These are phyloP conservation scores for Medicago truncatula DNA, from an alignment of 306 rosid species.

Conservation along the genomic window DNA sequence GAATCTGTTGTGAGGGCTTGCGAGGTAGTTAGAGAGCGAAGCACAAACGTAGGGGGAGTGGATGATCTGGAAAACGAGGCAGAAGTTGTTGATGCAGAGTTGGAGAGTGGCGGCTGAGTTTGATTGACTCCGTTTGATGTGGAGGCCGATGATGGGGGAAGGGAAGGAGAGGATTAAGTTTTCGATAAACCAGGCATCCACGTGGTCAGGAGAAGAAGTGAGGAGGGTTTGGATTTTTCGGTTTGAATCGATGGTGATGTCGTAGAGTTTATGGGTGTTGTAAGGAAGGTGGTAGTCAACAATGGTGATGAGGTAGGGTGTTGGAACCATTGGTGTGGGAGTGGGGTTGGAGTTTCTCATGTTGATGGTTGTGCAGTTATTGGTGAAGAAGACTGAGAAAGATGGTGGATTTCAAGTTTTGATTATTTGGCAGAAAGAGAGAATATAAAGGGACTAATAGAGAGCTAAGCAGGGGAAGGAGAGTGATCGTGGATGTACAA, in stretches of 20 bases:
- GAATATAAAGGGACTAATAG: no score
- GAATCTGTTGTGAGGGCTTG: not conserved
- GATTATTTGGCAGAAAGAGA: no score
- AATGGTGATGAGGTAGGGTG: not conserved
- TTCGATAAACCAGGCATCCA: not conserved
- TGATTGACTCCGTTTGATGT: not conserved
- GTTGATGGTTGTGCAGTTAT: not conserved
- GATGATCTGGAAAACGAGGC: not conserved
- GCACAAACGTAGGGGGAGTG: conserved; percentile 15
- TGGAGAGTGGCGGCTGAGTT: not conserved
- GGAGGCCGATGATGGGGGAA: not conserved
- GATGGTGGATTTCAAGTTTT: no score
- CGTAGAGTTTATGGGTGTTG: not conserved
- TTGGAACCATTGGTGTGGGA: not conserved
- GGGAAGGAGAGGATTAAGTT: not conserved
- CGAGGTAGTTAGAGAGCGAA: conserved; percentile 9
- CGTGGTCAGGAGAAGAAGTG: not conserved
- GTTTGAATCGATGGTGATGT: not conserved
- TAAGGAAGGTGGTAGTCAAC: not conserved
- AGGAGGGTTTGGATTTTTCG: not conserved
- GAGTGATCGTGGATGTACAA: no score
- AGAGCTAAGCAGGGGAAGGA: no score
- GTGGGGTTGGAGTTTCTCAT: not conserved
- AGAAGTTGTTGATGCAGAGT: not conserved
- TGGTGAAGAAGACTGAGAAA: no score